Conservation (phyloP, 2,329 filamentous ascomycete genomes). For the Fusarium poae region DNA sequence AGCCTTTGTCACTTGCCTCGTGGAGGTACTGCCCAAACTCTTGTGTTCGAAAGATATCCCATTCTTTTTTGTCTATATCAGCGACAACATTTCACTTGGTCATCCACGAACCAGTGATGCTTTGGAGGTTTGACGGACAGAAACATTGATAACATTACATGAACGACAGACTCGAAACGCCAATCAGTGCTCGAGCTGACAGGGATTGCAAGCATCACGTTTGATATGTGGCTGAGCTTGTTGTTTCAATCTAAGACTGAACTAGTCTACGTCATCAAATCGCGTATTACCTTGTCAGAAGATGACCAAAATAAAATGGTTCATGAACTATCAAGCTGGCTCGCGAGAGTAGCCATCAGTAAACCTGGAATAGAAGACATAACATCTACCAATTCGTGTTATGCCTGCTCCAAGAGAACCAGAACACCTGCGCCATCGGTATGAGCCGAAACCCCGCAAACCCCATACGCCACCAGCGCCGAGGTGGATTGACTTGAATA, state of each 20-base stretch:
- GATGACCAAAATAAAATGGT: background rate
- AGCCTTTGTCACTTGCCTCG: no score
- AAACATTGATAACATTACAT: background rate
- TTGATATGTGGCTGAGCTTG: background rate
- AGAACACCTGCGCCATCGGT: background rate
- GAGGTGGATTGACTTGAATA: background rate
- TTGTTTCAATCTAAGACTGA: background rate
- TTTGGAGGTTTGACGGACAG: rapidly evolving
- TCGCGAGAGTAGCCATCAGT: background rate
- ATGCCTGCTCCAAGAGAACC: background rate
- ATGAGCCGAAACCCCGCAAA: background rate
- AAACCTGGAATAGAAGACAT: background rate
- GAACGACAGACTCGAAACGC: background rate
- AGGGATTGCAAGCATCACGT: background rate
- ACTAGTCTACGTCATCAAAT: background rate
- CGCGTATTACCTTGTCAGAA: no score
- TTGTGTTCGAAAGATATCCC: no score
- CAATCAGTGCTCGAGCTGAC: background rate
- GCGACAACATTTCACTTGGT: no score
- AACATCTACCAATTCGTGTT: background rate
- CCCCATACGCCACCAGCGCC: background rate
- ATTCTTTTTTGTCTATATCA: no score
- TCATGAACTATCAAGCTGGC: background rate
- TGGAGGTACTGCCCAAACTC: no score
- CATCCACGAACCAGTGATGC: no score